Evolutionary conservation across 2,329 filamentous ascomycete species (phyloP).

Genomic region (Epicoccum nigrum): DNA sequence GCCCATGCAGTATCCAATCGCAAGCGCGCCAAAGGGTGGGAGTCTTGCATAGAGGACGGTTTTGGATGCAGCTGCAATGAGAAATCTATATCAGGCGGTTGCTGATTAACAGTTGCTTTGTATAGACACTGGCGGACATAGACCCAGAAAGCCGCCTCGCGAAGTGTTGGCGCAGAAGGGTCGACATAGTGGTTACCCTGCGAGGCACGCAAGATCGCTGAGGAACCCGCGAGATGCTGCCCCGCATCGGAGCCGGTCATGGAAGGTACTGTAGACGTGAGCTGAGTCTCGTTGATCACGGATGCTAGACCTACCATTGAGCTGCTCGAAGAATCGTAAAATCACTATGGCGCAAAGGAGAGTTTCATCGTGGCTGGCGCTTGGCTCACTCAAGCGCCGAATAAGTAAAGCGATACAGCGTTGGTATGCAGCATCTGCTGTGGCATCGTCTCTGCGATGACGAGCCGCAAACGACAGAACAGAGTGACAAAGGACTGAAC

Average conservation of each 20-base stretch:
- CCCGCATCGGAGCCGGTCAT: conserved; percentile 38
- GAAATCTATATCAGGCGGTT: conserved; percentile 39
- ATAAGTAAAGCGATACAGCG: conserved; percentile 41
- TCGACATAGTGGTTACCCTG: conserved; percentile 37
- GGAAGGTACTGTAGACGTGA: conserved; percentile 27
- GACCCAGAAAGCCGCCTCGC: conserved; percentile 43
- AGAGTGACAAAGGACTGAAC: conserved; percentile 37
- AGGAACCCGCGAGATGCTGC: conserved; percentile 38
- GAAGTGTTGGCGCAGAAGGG: conserved; percentile 40
- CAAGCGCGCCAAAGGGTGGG: conserved; percentile 33
- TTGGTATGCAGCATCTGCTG: conserved; percentile 35
- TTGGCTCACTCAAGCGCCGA: conserved; percentile 32
- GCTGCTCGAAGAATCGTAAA: conserved; percentile 41
- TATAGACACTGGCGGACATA: conserved; percentile 44
- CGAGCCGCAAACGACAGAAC: conserved; percentile 39
- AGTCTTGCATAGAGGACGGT: conserved; percentile 29
- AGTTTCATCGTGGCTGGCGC: conserved; percentile 36
- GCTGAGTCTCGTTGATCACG: neutral
- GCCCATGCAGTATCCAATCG: conserved; percentile 41
- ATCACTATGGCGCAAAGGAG: conserved; percentile 43
- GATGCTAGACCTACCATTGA: conserved; percentile 26
- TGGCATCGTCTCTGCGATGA: conserved; percentile 28
- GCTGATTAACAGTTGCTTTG: conserved; percentile 41
- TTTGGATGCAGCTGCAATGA: conserved; percentile 33
- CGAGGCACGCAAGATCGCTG: conserved; percentile 39